Evolutionary conservation across 805 yeast genomes (phyloP).

Genomic region (Yamadazyma akitaensis): DNA sequence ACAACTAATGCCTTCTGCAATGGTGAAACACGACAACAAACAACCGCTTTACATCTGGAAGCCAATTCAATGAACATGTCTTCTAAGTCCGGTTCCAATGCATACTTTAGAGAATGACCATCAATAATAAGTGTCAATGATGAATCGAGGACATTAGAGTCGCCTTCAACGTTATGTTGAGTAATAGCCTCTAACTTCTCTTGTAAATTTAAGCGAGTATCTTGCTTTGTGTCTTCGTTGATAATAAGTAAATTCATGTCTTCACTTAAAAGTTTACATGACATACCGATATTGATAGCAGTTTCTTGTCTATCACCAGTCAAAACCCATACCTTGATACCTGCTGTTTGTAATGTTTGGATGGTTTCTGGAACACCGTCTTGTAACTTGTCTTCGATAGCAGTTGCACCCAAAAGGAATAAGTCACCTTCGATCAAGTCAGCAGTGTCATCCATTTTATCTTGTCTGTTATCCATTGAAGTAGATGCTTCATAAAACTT

Average conservation of each 20-base stretch:
- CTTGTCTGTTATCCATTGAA: constrained; percentile 68
- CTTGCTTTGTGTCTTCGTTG: constrained; percentile 80
- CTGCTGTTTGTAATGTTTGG: constrained; percentile 91
- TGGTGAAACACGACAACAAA: constrained; percentile 98
- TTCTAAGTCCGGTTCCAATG: constrained; percentile 78
- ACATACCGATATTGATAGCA: constrained; percentile 97
- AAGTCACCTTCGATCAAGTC: constrained; percentile 80
- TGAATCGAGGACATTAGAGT: constrained; percentile 55
- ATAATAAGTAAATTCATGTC: constrained; percentile 92
- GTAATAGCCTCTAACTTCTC: constrained; percentile 74
- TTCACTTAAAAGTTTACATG: constrained; percentile 88
- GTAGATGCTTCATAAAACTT: constrained; percentile 78
- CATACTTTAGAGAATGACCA: constrained; percentile 86
- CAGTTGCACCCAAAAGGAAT: constrained; percentile 90
- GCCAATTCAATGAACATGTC: constrained; percentile 77
- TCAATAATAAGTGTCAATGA: constrained; percentile 89
- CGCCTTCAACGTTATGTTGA: constrained; percentile 61
- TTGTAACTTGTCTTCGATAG: constrained; percentile 95
- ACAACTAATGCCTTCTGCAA: constrained; percentile 95
- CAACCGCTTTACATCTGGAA: constrained; percentile 87
- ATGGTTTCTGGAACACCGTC: constrained; percentile 99
- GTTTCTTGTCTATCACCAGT: constrained; percentile 99
- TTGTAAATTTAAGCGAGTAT: constrained; percentile 65
- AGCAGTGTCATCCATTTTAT: constrained; percentile 82
- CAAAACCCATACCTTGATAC: constrained; percentile 94